Evolutionary conservation across 2,329 filamentous ascomycete species (phyloP), one percentile per base, ranked within the genome.

Genomic region (Colletotrichum truncatum): DNA sequence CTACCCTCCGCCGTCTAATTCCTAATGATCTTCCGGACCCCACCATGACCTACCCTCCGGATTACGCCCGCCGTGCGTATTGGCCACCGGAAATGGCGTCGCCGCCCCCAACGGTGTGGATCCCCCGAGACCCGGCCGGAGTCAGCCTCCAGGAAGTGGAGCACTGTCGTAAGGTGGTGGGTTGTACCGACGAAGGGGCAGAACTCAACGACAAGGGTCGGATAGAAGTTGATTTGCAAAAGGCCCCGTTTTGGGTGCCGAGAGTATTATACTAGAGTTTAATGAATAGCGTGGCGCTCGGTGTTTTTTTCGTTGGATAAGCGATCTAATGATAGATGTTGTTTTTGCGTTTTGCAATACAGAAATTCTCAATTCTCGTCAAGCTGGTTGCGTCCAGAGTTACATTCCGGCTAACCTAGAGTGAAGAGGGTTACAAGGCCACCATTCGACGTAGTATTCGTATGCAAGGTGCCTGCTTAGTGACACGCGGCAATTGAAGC

Each of bases 171-270:
- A 86, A 86, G 68, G 85, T 92, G 23, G 53, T 93, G 41, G 84
- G 86, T 4, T 92, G 93, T 70, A 90, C 89, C 0, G 92, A 96
- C 71, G 88, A 91, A 66, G 91, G 90, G 6, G 90, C 90, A 12
- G 86, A 80, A 67, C 76, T 96, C 61, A 85, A 93, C 69, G 89
- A 91, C 71, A 91, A 93, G 79, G 51, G 66, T 21, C 46, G 48
- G 1, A 61, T 68, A 5, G 55, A 45, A 14, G 58, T 60, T 0
- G 67, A 69, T n/a, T 45, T 69, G 14, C 56, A 67, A 4, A 48
- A 69, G 53, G 67, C 67, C 0, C 67, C 67, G 7, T 69, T 69
- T 32, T 69, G 67, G 67, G 61, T 62, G 41, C 60, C 66, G 0
- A 49, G 62, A 9, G 45, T 65, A 2, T 25, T 69, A 4, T 69